These are phyloP conservation scores for Penicillium waksmanii DNA, from an alignment of 495 filamentous ascomycete genomes.

Conservation along the genomic window DNA sequence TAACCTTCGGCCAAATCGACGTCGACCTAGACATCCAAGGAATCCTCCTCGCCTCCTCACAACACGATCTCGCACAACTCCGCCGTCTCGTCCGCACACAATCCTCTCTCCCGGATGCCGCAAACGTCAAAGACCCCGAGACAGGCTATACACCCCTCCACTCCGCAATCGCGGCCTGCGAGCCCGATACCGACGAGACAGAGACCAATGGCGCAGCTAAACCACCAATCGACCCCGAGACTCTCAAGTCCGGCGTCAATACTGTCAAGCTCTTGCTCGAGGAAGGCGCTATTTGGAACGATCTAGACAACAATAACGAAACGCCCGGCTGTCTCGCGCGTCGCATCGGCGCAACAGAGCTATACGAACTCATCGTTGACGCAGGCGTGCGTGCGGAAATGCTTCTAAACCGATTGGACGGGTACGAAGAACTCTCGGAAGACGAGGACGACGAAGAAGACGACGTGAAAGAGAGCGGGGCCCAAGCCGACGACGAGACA, in stretches of 20 bases:
- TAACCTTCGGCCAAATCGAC: slow-evolving; percentile 37
- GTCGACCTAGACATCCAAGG: slow-evolving; percentile 51
- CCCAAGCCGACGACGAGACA: slow-evolving; percentile 15
- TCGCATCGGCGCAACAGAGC: slow-evolving; percentile 66
- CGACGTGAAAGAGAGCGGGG: slow-evolving; percentile 25
- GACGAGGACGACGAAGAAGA: slow-evolving; percentile 63
- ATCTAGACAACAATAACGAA: slow-evolving; percentile 81
- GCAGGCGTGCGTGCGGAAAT: slow-evolving; percentile 92
- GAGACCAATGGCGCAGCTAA: slow-evolving; percentile 27
- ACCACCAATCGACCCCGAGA: slow-evolving; percentile 32
- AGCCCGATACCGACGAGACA: slow-evolving; percentile 52
- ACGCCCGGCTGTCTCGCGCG: slow-evolving; percentile 89
- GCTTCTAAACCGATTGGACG: slow-evolving; percentile 73
- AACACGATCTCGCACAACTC: slow-evolving; percentile 78
- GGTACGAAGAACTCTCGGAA: slow-evolving; percentile 73
- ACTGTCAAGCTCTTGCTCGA: slow-evolving; percentile 78
- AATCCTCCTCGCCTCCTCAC: slow-evolving; percentile 79
- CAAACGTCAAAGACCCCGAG: slow-evolving; percentile 79
- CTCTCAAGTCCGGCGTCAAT: slow-evolving; percentile 59
- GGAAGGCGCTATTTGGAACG: slow-evolving; percentile 96
- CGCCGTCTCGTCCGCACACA: slow-evolving; percentile 70
- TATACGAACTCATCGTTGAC: slow-evolving; percentile 87
- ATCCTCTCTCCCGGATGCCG: slow-evolving; percentile 50
- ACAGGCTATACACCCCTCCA: slow-evolving; percentile 89
- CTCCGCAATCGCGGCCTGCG: slow-evolving; percentile 85